Conservation (phyloP, 2,329 filamentous ascomycete genomes). For the Plectosphaerella cucumerina region DNA sequence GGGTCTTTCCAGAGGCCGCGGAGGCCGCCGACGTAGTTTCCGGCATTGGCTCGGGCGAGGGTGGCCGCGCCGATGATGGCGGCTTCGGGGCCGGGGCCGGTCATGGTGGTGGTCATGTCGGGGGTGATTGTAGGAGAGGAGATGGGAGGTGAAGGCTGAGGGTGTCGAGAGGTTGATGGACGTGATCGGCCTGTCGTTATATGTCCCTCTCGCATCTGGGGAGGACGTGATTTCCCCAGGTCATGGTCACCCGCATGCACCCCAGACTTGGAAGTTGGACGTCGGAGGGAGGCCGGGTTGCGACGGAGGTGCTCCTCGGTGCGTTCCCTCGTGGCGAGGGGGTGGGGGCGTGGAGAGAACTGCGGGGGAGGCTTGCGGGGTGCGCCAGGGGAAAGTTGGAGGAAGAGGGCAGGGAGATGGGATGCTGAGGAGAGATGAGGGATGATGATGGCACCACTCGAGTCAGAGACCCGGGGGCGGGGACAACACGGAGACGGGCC, state of each 20-base stretch:
- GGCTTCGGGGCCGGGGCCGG: neutral
- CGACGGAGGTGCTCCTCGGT: neutral
- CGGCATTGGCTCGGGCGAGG: neutral
- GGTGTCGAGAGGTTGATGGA: neutral
- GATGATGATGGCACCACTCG: too few species aligned
- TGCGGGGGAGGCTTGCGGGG: neutral
- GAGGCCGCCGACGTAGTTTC: neutral
- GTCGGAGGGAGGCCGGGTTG: neutral
- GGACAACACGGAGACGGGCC: too few species aligned
- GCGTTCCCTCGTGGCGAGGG: neutral
- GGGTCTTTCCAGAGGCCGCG: conserved; percentile 21
- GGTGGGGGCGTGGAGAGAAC: neutral
- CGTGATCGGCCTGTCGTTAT: neutral
- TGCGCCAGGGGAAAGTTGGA: neutral
- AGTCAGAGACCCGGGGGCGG: too few species aligned
- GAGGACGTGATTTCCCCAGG: neutral
- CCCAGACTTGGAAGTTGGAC: neutral
- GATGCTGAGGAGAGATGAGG: too few species aligned
- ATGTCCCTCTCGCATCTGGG: neutral
- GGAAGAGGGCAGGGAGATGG: too few species aligned
- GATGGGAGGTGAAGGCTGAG: neutral
- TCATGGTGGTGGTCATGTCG: neutral
- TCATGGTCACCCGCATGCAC: neutral
- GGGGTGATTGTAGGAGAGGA: neutral
- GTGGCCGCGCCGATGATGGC: neutral